Evolutionary conservation across 768 basidiomycete genomes (phyloP).

Genomic region (Leccinum subtestaceum): DNA sequence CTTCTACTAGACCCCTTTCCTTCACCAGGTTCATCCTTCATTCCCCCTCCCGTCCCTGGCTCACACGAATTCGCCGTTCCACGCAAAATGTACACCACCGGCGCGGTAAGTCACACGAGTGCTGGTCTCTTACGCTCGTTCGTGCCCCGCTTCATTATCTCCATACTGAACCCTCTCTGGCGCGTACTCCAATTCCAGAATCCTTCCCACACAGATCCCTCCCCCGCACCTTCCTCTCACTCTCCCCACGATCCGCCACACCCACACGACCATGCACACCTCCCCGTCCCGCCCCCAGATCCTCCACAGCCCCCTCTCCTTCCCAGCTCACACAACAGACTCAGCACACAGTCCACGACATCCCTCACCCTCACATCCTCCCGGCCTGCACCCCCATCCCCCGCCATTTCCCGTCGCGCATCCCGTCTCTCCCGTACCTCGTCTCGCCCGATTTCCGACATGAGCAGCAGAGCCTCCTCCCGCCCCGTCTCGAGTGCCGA

Average conservation of each 20-base stretch:
- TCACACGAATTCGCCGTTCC: slow-evolving; percentile 66
- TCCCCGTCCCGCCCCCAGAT: background rate
- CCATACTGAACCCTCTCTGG: slow-evolving; percentile 30
- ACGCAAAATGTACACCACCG: slow-evolving; percentile 24
- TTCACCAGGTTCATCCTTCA: slow-evolving; percentile 63
- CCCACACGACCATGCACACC: background rate
- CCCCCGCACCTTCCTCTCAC: slow-evolving; percentile 10
- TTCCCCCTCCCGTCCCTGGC: slow-evolving; percentile 64
- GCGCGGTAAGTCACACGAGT: slow-evolving; percentile 31
- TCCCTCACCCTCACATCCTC: slow-evolving; percentile 39
- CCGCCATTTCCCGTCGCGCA: slow-evolving; percentile 45
- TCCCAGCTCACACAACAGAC: slow-evolving; percentile 8
- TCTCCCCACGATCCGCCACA: slow-evolving; percentile 35
- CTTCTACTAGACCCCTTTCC: slow-evolving; percentile 40
- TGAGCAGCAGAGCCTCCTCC: slow-evolving; percentile 16
- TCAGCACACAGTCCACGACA: slow-evolving; percentile 25
- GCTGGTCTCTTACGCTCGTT: slow-evolving; percentile 25
- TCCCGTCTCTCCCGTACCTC: slow-evolving; percentile 32
- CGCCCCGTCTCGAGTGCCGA: slow-evolving; percentile 12
- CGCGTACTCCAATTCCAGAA: slow-evolving; percentile 30
- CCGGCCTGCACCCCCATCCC: slow-evolving; percentile 62
- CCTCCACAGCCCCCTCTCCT: slow-evolving; percentile 5
- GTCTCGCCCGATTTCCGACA: slow-evolving; percentile 23
- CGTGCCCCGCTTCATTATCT: slow-evolving; percentile 26
- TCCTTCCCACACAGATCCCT: slow-evolving; percentile 35